Percentiles rank a stretch among this genome's conserved stretches.
These are phyloP conservation scores for Pilatotrama ljubarskyi DNA, from an alignment of 768 basidiomycete species.

Conservation along the genomic window DNA sequence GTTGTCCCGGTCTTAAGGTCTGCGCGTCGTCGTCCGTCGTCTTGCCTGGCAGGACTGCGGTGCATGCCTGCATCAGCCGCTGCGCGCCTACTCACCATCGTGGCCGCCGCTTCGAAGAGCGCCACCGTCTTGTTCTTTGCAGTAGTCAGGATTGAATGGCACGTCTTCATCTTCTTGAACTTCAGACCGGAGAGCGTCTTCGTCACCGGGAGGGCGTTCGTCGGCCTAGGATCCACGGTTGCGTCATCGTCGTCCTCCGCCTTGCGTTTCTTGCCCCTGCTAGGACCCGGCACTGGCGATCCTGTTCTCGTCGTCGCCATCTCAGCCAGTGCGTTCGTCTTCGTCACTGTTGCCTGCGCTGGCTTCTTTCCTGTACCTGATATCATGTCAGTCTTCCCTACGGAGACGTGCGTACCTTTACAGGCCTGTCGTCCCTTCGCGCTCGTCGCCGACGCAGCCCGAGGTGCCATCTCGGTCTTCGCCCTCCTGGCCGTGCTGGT, in stretches of 20 bases:
- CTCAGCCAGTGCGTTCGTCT: no score
- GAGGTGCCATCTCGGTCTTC: no score
- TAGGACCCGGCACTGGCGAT: background rate
- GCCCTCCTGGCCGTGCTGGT: no score
- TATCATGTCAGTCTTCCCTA: no score
- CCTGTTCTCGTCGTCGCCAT: background rate
- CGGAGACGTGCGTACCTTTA: no score
- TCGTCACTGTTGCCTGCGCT: no score
- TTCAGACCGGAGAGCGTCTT: background rate
- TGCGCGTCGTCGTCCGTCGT: background rate
- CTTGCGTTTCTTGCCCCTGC: slow-evolving; percentile 1
- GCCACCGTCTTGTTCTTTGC: background rate
- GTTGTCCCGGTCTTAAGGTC: background rate
- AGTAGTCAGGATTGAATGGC: background rate
- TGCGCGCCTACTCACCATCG: background rate
- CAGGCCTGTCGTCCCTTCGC: no score
- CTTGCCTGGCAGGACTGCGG: background rate
- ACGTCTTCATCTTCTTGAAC: slow-evolving; percentile 11
- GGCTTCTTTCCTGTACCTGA: no score
- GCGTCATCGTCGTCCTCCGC: background rate
- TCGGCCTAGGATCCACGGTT: background rate
- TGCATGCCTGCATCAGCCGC: background rate
- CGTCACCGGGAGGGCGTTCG: background rate
- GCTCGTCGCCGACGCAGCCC: no score
- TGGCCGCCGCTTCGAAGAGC: background rate